Evolutionary conservation across 2,329 filamentous ascomycete species (phyloP).

Genomic region (Fusarium temperatum): DNA sequence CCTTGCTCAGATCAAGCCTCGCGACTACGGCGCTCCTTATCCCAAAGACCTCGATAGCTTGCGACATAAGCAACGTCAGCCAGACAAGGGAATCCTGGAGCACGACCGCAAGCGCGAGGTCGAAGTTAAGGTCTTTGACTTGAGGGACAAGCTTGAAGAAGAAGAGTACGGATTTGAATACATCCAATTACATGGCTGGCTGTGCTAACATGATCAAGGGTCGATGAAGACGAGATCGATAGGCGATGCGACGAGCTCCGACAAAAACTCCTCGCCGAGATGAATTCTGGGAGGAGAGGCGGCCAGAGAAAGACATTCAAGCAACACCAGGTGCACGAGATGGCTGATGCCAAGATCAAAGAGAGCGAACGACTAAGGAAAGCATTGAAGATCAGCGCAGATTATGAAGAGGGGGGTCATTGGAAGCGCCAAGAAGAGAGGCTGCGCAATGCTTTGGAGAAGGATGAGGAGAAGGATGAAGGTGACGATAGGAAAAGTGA

Average conservation of each 20-base stretch:
- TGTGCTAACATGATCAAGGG: slow-evolving; percentile 53
- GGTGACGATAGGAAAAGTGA: slow-evolving; percentile 49
- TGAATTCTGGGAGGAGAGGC: slow-evolving; percentile 46
- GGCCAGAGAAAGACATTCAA: slow-evolving; percentile 71
- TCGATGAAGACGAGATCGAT: slow-evolving; percentile 93
- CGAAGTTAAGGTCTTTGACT: slow-evolving; percentile 91
- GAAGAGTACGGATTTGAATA: slow-evolving; percentile 68
- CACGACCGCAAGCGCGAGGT: slow-evolving; percentile 92
- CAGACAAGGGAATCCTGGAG: slow-evolving; percentile 91
- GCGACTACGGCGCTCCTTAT: slow-evolving; percentile 83
- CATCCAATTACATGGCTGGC: background rate
- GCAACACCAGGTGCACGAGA: slow-evolving; percentile 92
- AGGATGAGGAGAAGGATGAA: slow-evolving; percentile 51
- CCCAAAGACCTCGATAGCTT: slow-evolving; percentile 73
- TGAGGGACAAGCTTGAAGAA: slow-evolving; percentile 91
- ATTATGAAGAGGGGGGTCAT: slow-evolving; percentile 87
- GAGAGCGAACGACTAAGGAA: slow-evolving; percentile 89
- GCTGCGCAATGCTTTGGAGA: slow-evolving; percentile 55
- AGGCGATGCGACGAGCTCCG: slow-evolving; percentile 57
- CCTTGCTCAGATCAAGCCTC: slow-evolving; percentile 84
- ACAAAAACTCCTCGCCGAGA: slow-evolving; percentile 52
- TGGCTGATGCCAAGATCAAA: slow-evolving; percentile 94
- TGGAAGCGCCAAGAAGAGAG: slow-evolving; percentile 86
- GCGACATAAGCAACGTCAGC: slow-evolving; percentile 81
- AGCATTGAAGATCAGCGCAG: slow-evolving; percentile 85